Conservation (phyloP, 2,329 filamentous ascomycete species). For the Nemania sp. region DNA sequence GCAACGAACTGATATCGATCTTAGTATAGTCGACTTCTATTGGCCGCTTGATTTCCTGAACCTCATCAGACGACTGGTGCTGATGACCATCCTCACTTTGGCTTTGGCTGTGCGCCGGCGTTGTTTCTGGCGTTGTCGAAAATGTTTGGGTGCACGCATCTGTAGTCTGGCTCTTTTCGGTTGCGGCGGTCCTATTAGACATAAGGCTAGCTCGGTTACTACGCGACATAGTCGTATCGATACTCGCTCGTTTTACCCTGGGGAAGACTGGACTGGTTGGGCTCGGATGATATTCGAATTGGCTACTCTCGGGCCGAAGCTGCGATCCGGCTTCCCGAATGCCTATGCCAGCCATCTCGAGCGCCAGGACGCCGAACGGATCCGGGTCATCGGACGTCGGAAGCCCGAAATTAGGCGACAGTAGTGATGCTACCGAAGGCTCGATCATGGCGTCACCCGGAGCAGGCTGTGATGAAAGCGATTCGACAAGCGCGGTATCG, state of each 20-base stretch:
- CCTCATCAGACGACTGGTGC: constrained; percentile 46
- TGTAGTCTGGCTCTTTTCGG: constrained; percentile 70
- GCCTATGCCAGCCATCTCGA: constrained; percentile 88
- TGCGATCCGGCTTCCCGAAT: constrained; percentile 87
- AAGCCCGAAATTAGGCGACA: constrained; percentile 69
- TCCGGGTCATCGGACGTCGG: constrained; percentile 82
- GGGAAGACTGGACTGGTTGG: constrained; percentile 73
- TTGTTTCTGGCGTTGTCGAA: constrained; percentile 55
- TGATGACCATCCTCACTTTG: constrained; percentile 57
- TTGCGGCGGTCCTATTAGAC: constrained; percentile 62
- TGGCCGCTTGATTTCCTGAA: constrained; percentile 45
- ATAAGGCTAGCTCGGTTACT: constrained; percentile 77
- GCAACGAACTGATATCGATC: constrained; percentile 56
- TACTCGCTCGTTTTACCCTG: constrained; percentile 66
- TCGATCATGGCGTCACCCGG: constrained; percentile 72
- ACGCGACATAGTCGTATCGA: constrained; percentile 62
- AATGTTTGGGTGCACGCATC: constrained; percentile 68
- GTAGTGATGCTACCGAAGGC: constrained; percentile 43
- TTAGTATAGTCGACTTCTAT: constrained; percentile 63
- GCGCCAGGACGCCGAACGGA: constrained; percentile 84
- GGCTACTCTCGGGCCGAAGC: constrained; percentile 71
- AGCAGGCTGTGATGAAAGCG: constrained; percentile 65
- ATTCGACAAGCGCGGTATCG: constrained; percentile 68
- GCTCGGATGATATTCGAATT: constrained; percentile 80
- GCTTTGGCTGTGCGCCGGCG: constrained; percentile 47